phyloP scores from a whole-genome alignment of 176 grass and related monocot genomes.

The Musa itinerans region DNA sequence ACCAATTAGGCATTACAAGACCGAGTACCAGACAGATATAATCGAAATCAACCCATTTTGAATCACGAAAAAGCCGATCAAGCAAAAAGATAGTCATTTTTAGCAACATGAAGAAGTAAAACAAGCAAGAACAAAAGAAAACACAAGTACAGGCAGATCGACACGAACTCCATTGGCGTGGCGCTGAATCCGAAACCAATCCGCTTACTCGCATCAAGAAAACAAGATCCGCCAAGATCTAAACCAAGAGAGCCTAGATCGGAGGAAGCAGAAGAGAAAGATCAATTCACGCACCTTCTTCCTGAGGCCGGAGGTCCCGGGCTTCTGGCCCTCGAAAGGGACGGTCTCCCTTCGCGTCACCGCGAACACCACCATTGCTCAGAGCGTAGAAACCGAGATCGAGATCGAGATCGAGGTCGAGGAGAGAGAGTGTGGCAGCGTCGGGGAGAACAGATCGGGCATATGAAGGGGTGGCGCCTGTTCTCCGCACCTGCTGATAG shows the following conservation, averaged over 20 bases:
- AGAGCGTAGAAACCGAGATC: too few relatives aligned
- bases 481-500: too few relatives aligned
- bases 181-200: not conserved
- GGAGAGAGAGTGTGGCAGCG: too few relatives aligned
- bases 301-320: slow-evolving; percentile 87
- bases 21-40: too few relatives aligned
- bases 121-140: not conserved
- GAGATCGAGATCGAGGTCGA: too few relatives aligned
- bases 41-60: too few relatives aligned
- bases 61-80: too few relatives aligned
- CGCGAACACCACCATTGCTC: slow-evolving; percentile 5
- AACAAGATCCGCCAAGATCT: not conserved
- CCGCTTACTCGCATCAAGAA: not conserved
- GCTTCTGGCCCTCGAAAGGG: slow-evolving; percentile 82
- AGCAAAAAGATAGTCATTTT: too few relatives aligned
- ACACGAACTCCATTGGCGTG: not conserved
- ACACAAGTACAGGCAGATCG: not conserved
- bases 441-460: too few relatives aligned
- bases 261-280: not conserved
- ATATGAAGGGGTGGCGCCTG: too few relatives aligned
- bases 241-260: not conserved
- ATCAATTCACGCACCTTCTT: slow-evolving; percentile 49
- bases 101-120: not conserved
- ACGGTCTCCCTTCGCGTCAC: slow-evolving; percentile 4
- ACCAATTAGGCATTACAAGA: not conserved